Evolutionary conservation across 768 basidiomycete genomes (phyloP).

Genomic region (Pholiota molesta): DNA sequence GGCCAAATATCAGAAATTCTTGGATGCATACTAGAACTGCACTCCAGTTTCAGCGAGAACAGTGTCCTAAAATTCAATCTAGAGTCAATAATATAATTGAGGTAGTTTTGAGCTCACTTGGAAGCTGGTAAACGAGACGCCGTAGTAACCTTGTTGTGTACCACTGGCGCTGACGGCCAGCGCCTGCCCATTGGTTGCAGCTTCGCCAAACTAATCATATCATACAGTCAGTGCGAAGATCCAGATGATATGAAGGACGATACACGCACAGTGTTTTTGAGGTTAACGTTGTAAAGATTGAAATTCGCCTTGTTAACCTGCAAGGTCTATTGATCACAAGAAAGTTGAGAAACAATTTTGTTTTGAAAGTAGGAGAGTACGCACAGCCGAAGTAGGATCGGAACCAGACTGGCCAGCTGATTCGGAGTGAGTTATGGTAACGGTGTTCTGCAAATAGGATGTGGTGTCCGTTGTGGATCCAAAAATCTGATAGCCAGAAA

Average conservation of each 20-base stretch:
- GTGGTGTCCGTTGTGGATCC: constrained; percentile 13
- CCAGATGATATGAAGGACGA: no score
- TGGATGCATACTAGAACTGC: constrained; percentile 6
- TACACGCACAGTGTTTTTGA: constrained; percentile 8
- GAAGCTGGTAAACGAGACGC: constrained; percentile 11
- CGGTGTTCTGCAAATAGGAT: constrained; percentile 8
- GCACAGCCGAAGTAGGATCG: constrained; percentile 9
- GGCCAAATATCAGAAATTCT: no score
- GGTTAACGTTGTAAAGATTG: constrained; percentile 11
- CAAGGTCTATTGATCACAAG: background rate
- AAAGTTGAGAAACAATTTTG: no score
- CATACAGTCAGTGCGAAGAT: no score
- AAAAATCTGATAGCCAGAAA: constrained; percentile 5
- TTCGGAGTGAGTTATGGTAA: constrained; percentile 9
- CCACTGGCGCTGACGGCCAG: constrained; percentile 13
- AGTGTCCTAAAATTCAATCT: constrained; percentile 1
- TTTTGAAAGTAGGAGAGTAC: background rate
- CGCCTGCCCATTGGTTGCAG: constrained; percentile 7
- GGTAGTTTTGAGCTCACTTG: background rate
- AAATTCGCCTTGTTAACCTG: constrained; percentile 14
- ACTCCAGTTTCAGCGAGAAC: constrained; percentile 14
- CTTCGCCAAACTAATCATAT: constrained; percentile 4
- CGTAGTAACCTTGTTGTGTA: constrained; percentile 11
- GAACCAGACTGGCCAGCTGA: constrained; percentile 12
- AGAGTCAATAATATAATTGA: background rate